Evolutionary conservation across 768 basidiomycete genomes (phyloP).

Genomic region (Krasilnikovozyma curviuscula): DNA sequence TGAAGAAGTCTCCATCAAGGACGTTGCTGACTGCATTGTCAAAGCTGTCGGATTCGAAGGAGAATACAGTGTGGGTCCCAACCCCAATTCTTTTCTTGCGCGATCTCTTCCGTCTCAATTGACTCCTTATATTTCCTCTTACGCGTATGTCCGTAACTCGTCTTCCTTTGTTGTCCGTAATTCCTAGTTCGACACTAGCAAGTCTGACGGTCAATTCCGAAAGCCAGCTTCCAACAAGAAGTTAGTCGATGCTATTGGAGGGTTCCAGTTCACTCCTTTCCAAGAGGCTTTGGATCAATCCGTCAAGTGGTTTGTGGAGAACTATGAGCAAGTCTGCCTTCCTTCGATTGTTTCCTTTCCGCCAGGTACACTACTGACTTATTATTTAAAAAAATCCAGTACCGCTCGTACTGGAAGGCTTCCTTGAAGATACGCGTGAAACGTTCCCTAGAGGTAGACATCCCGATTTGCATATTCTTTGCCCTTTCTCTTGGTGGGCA

Average conservation of each 20-base stretch:
- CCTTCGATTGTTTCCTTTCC: too few species aligned
- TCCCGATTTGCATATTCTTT: too few species aligned
- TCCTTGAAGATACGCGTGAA: too few species aligned
- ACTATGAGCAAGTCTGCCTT: conserved; percentile 42
- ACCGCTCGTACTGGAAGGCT: too few species aligned
- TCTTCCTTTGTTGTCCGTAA: background rate
- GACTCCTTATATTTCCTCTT: too few species aligned
- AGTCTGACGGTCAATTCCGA: conserved; percentile 83
- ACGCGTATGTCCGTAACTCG: background rate
- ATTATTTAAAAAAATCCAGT: too few species aligned
- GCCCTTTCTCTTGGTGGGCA: too few species aligned
- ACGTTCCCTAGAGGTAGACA: too few species aligned
- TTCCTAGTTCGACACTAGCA: conserved; percentile 62
- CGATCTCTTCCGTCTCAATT: too few species aligned
- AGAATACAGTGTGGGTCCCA: conserved; percentile 45
- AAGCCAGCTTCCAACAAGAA: conserved; percentile 92
- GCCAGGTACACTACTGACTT: too few species aligned
- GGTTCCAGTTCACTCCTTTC: conserved; percentile 82
- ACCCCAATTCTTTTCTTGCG: too few species aligned
- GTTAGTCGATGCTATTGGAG: conserved; percentile 38
- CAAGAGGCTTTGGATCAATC: conserved; percentile 55
- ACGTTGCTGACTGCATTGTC: conserved; percentile 79
- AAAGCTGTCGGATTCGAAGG: conserved; percentile 60
- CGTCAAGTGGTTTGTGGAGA: conserved; percentile 72
- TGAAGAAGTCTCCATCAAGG: conserved; percentile 81